A percentile compares a stretch with the other conserved stretches of the same genome.
These are phyloP conservation scores for Amaranthus hypochondriacus DNA, from an alignment of 148 eudicot genomes.

Conservation along the genomic window DNA sequence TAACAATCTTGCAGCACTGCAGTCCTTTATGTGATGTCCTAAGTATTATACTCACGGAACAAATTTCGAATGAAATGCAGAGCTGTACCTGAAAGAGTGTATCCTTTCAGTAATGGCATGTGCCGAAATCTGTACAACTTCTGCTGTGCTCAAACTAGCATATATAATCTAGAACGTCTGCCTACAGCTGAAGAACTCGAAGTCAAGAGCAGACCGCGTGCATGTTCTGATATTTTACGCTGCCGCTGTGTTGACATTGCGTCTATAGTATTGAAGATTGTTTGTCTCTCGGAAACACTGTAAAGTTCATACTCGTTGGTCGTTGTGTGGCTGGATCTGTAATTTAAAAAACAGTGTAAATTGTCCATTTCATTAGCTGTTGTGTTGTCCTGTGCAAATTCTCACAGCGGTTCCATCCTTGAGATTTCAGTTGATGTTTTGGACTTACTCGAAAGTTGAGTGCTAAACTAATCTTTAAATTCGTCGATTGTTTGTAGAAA, in stretches of 20 bases:
- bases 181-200: slow-evolving; percentile 77
- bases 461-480: no score
- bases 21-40: neutral
- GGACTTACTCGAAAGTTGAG: no score
- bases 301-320: slow-evolving; percentile 9
- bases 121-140: slow-evolving; percentile 72
- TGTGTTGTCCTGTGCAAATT: neutral
- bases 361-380: neutral
- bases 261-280: neutral
- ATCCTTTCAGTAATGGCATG: slow-evolving; percentile 81
- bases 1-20: neutral
- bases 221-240: slow-evolving; percentile 54
- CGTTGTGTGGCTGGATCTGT: neutral
- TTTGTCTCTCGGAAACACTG: slow-evolving; percentile 9
- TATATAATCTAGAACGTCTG: slow-evolving; percentile 57
- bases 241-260: slow-evolving; percentile 60
- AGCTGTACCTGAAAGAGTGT: slow-evolving; percentile 75
- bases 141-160: slow-evolving; percentile 53
- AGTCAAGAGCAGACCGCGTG: slow-evolving; percentile 55
- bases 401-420: no score
- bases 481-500: no score
- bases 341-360: neutral
- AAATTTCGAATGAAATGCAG: slow-evolving; percentile 39
- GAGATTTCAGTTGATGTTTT: no score
- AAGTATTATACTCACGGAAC: neutral